phyloP scores from a whole-genome alignment of 2,329 filamentous ascomycete genomes.

The Calonectria montana region DNA sequence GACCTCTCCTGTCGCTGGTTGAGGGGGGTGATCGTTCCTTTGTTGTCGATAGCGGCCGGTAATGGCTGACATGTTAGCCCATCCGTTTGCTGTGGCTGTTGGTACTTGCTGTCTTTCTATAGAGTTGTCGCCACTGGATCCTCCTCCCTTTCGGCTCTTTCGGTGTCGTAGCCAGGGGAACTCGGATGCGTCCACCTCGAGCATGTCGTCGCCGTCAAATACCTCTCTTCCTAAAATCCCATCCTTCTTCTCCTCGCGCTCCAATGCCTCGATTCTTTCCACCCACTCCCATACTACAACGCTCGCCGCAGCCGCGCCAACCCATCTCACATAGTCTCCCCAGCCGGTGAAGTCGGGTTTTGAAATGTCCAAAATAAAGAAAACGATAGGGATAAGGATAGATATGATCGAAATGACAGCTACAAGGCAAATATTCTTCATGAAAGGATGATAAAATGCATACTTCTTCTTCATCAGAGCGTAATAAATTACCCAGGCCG shows the following conservation, averaged over 20 bases:
- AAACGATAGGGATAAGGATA: constrained; percentile 90
- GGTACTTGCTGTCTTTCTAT: constrained; percentile 29
- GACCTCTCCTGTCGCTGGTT: constrained; percentile 38
- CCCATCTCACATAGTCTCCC: constrained; percentile 97
- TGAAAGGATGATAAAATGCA: constrained; percentile 89
- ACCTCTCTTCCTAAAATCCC: constrained; percentile 91
- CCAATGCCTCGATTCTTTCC: constrained; percentile 90
- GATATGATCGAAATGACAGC: constrained; percentile 82
- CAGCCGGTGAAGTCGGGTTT: constrained; percentile 88
- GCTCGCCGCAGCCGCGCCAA: constrained; percentile 92
- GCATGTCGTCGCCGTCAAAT: constrained; percentile 94
- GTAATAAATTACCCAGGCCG: constrained; percentile 95
- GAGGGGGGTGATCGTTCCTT: constrained; percentile 26
- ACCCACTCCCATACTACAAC: constrained; percentile 99
- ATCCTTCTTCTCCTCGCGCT: constrained; percentile 93
- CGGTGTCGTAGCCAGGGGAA: constrained; percentile 59
- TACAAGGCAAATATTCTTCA: constrained; percentile 88
- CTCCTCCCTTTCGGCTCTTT: constrained; percentile 48
- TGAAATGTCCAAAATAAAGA: constrained; percentile 91
- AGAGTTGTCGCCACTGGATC: constrained; percentile 28
- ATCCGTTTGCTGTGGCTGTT: constrained; percentile 37
- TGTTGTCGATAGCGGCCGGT: constrained; percentile 42
- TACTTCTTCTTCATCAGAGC: constrained; percentile 91
- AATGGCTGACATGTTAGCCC: constrained; percentile 43
- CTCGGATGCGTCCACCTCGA: constrained; percentile 70